These are phyloP conservation scores for Xylaria palmicola DNA, from an alignment of 495 filamentous ascomycete genomes.

Conservation along the genomic window DNA sequence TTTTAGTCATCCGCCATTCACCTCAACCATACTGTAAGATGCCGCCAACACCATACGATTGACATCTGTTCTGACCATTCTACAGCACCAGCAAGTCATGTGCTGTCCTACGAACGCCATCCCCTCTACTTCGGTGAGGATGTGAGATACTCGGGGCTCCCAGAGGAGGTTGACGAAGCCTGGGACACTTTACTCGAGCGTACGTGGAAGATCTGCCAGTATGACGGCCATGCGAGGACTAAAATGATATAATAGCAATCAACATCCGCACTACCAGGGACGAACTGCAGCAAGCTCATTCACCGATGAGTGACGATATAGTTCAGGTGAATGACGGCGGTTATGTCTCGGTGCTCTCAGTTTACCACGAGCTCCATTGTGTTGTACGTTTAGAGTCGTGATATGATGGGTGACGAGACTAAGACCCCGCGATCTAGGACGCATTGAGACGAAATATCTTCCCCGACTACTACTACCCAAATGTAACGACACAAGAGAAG, in stretches of 20 bases:
- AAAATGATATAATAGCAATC: background rate
- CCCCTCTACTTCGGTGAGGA: background rate
- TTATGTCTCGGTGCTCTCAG: slow-evolving; percentile 22
- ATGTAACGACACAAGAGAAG: background rate
- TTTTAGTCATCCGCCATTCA: no score
- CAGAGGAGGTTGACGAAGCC: slow-evolving; percentile 12
- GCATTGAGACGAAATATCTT: background rate
- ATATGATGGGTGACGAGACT: background rate
- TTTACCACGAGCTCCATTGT: slow-evolving; percentile 30
- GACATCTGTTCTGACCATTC: background rate
- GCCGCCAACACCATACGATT: background rate
- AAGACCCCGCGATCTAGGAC: background rate
- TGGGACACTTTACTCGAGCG: slow-evolving; percentile 22
- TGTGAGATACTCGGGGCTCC: background rate
- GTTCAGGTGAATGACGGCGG: slow-evolving; percentile 18
- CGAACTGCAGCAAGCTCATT: background rate
- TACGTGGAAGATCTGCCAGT: background rate
- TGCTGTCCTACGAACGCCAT: background rate
- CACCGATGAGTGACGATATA: slow-evolving; percentile 12
- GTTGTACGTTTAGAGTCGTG: background rate
- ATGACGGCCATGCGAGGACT: background rate
- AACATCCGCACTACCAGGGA: background rate
- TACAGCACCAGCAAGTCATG: background rate
- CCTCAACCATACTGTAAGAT: no score
- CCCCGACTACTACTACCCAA: background rate